A percentile compares a stretch with the other conserved stretches of the same genome.
These are phyloP conservation scores for Penicillium pulvis DNA, from an alignment of 495 filamentous ascomycete species.

Conservation along the genomic window DNA sequence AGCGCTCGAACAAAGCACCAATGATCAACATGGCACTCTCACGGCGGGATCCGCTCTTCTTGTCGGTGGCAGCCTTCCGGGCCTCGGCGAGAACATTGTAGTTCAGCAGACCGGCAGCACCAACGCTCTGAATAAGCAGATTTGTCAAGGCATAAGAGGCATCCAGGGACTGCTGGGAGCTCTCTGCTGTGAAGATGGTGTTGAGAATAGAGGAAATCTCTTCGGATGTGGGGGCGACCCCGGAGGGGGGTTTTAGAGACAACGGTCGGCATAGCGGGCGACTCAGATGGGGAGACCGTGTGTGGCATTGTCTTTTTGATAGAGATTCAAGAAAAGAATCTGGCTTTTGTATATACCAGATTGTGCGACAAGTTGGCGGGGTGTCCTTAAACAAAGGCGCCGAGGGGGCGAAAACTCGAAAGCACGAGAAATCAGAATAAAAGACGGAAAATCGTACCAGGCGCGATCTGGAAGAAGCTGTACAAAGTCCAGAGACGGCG, in stretches of 20 bases:
- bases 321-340: background rate
- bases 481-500: constrained; percentile 14
- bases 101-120: constrained; percentile 68
- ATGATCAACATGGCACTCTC: constrained; percentile 95
- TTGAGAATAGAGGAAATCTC: constrained; percentile 74
- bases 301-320: constrained; percentile 62
- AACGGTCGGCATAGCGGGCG: constrained; percentile 58
- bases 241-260: constrained; percentile 59
- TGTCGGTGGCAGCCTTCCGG: constrained; percentile 87
- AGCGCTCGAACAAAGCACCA: constrained; percentile 88
- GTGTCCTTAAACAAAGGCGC: constrained; percentile 11
- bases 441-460: constrained; percentile 1
- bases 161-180: constrained; percentile 85
- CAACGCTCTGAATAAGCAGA: constrained; percentile 74
- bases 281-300: constrained; percentile 58
- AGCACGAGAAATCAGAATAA: constrained; percentile 6
- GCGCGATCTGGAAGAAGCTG: constrained; percentile 12
- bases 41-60: constrained; percentile 83
- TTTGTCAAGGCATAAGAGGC: constrained; percentile 81
- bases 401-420: constrained; percentile 16
- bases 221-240: constrained; percentile 63
- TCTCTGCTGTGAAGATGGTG: constrained; percentile 76
- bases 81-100: constrained; percentile 72
- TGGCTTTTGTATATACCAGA: constrained; percentile 16
- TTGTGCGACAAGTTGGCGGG: background rate